phyloP scores from a whole-genome alignment of 169 alveolate species.

The Blepharisma undulans region DNA sequence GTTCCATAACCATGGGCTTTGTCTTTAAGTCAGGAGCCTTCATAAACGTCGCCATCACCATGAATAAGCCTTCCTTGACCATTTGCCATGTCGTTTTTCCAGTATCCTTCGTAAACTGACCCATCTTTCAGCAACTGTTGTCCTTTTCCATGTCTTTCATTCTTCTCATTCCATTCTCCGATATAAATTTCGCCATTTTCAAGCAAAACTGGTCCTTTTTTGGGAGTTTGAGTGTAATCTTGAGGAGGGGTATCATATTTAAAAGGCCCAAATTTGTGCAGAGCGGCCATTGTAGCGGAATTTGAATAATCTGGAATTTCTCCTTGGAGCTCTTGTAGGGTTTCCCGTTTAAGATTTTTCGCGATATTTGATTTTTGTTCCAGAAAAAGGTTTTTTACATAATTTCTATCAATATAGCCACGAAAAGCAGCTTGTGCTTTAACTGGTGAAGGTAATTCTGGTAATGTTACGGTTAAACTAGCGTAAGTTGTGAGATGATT shows the following conservation, averaged over 20 bases:
- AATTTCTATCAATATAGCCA: not conserved
- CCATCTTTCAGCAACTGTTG: slow-evolving; percentile 79
- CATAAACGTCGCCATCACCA: slow-evolving; percentile 80
- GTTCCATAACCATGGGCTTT: slow-evolving; percentile 80
- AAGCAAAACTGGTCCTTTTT: slow-evolving; percentile 51
- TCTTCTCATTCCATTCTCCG: slow-evolving; percentile 69
- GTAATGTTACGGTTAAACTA: not conserved
- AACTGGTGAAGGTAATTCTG: not conserved
- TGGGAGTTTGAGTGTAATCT: slow-evolving; percentile 10
- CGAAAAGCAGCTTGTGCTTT: not conserved
- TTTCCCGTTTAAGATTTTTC: not conserved
- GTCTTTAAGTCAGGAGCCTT: slow-evolving; percentile 80
- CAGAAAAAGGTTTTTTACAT: not conserved
- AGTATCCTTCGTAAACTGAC: slow-evolving; percentile 78
- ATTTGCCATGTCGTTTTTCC: slow-evolving; percentile 78
- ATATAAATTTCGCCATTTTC: slow-evolving; percentile 67
- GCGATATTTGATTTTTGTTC: not conserved
- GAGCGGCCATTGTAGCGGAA: slow-evolving; percentile 49
- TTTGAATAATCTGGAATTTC: slow-evolving; percentile 65
- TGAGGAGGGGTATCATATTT: slow-evolving; percentile 18
- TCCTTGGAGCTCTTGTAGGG: slow-evolving; percentile 16
- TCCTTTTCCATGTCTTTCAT: slow-evolving; percentile 81
- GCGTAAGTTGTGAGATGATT: not conserved
- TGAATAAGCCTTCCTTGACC: slow-evolving; percentile 79
- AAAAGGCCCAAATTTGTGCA: slow-evolving; percentile 49